phyloP scores from a whole-genome alignment of 1,284 basidiomycete genomes.

The Ganoderma multipileum region DNA sequence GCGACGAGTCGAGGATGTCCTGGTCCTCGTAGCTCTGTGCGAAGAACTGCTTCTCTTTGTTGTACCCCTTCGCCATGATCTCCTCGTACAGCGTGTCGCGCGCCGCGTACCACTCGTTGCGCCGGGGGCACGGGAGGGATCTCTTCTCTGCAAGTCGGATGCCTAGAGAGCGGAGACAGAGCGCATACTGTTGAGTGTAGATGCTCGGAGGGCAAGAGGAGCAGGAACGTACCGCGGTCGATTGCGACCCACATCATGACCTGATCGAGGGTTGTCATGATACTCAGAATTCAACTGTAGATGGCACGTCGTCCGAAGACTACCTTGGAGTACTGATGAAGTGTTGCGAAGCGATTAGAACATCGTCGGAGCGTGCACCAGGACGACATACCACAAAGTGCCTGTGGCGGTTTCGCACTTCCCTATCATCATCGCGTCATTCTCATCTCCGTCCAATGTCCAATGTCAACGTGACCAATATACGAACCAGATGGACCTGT shows the following conservation, averaged over 20 bases:
- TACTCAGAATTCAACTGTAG: no score
- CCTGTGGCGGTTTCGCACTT: constrained; percentile 82
- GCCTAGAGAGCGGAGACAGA: constrained; percentile 48
- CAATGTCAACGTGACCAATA: no score
- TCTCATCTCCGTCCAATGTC: no score
- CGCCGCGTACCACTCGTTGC: constrained; percentile 74
- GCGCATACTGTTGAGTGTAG: neutral
- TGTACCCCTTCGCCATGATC: constrained; percentile 84
- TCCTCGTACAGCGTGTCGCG: constrained; percentile 87
- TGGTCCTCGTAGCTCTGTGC: constrained; percentile 82
- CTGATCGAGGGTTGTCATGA: constrained; percentile 41
- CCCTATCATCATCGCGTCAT: constrained; percentile 58
- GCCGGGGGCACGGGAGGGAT: constrained; percentile 76
- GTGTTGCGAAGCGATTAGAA: constrained; percentile 11
- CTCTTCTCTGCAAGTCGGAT: constrained; percentile 91
- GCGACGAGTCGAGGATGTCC: constrained; percentile 72
- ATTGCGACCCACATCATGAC: constrained; percentile 96
- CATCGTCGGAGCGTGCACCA: no score
- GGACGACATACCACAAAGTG: constrained; percentile 75
- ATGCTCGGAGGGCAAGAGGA: neutral
- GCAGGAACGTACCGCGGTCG: constrained; percentile 67
- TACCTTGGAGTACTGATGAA: constrained; percentile 80
- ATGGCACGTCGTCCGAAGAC: constrained; percentile 25
- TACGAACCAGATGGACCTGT: constrained; percentile 72
- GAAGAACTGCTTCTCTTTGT: constrained; percentile 69